These are phyloP conservation scores for Cyclostephanos invisitatus DNA, from an alignment of 108 stramenopile genomes.

Conservation along the genomic window DNA sequence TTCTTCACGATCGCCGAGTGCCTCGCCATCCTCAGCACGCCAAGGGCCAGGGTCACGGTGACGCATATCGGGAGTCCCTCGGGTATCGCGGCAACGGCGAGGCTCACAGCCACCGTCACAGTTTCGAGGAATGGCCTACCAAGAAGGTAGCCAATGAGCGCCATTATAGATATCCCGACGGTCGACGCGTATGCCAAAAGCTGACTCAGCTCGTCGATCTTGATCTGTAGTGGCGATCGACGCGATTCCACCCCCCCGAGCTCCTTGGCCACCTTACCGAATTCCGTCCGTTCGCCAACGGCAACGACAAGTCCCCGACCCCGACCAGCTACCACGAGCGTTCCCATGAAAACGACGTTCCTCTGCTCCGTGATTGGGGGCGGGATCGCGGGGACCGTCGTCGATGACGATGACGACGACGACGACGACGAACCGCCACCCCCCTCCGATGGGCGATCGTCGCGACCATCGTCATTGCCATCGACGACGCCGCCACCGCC, in stretches of 20 bases:
- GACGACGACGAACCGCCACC: constrained; percentile 27
- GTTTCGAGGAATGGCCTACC: constrained; percentile 87
- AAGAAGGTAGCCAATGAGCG: constrained; percentile 76
- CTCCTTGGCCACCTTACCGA: constrained; percentile 90
- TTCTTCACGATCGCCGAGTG: constrained; percentile 92
- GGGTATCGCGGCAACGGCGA: constrained; percentile 98
- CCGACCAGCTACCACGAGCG: constrained; percentile 87
- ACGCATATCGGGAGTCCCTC: constrained; percentile 93
- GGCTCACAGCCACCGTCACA: constrained; percentile 94
- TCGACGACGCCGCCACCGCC: not conserved
- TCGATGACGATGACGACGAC: constrained; percentile 33
- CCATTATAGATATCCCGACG: constrained; percentile 86
- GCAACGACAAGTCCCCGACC: constrained; percentile 90
- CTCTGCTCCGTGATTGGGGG: constrained; percentile 79
- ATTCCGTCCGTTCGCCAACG: constrained; percentile 87
- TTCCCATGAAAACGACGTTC: constrained; percentile 95
- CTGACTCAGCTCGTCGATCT: constrained; percentile 95
- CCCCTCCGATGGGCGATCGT: constrained; percentile 6
- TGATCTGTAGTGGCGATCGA: constrained; percentile 92
- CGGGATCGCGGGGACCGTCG: constrained; percentile 3
- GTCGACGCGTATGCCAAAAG: constrained; percentile 78
- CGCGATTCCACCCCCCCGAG: constrained; percentile 72
- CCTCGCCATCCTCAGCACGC: constrained; percentile 92
- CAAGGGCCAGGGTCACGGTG: constrained; percentile 89
- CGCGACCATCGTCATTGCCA: not conserved